Evolutionary conservation across 2,329 filamentous ascomycete species (phyloP).

Genomic region (Mycocentrospora acerina): DNA sequence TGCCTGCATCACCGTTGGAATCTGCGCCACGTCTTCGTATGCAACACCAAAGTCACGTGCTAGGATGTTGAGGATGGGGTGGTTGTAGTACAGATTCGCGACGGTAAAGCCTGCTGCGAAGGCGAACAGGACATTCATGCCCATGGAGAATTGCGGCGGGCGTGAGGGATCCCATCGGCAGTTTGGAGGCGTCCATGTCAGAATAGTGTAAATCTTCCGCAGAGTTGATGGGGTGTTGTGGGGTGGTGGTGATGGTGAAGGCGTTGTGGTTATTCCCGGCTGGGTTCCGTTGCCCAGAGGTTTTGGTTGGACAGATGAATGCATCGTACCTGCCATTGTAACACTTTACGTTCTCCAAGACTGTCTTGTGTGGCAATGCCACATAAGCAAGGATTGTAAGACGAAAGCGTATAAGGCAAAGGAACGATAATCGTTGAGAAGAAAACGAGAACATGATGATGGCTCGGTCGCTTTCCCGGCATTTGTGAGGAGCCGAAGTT

Average conservation of each 20-base stretch:
- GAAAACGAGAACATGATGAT: slow-evolving; percentile 1
- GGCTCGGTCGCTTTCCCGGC: slow-evolving; percentile 2
- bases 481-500: slow-evolving; percentile 14
- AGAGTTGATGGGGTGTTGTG: slow-evolving; percentile 15
- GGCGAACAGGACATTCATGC: slow-evolving; percentile 70
- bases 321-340: too few species aligned
- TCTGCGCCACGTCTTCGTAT: slow-evolving; percentile 66
- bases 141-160: slow-evolving; percentile 68
- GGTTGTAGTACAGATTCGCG: slow-evolving; percentile 79
- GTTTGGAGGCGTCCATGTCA: slow-evolving; percentile 63
- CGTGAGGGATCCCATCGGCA: slow-evolving; percentile 68
- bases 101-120: slow-evolving; percentile 72
- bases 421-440: slow-evolving; percentile 2
- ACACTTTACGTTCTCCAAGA: neutral
- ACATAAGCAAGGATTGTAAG: neutral
- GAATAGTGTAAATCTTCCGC: slow-evolving; percentile 24
- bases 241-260: neutral
- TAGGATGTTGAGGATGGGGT: slow-evolving; percentile 75
- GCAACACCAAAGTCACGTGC: slow-evolving; percentile 69
- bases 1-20: slow-evolving; percentile 77
- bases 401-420: slow-evolving; percentile 1
- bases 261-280: too few species aligned
- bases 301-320: too few species aligned
- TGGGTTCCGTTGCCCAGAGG: slow-evolving; percentile 3
- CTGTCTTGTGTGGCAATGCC: too few species aligned